Evolutionary conservation across 257 asterid species (phyloP).

Genomic region (Nicotiana knightiana): DNA sequence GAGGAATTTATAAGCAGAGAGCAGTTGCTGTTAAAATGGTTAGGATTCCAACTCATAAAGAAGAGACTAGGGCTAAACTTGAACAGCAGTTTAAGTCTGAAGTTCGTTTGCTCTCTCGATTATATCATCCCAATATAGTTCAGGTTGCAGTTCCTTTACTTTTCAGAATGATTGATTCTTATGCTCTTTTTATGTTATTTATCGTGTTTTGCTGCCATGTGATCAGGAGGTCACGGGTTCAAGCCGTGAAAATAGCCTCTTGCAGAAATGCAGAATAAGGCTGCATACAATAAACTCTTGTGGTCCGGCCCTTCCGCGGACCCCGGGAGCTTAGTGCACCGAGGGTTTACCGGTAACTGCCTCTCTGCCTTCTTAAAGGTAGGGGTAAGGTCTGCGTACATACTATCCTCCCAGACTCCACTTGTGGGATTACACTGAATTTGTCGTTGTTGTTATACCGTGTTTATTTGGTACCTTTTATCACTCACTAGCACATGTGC

Average conservation of each 20-base stretch:
- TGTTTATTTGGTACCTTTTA: not conserved
- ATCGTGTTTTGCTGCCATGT: not conserved
- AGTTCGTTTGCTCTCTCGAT: slow-evolving; percentile 41
- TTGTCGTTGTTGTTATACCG: not conserved
- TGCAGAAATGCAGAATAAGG: too few relatives aligned
- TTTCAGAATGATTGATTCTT: not conserved
- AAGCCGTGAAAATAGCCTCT: too few relatives aligned
- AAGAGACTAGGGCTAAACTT: slow-evolving; percentile 34
- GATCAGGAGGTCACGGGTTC: too few relatives aligned
- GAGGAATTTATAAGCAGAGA: slow-evolving; percentile 76
- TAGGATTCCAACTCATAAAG: slow-evolving; percentile 52
- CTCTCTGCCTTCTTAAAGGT: too few relatives aligned
- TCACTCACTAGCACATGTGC: not conserved
- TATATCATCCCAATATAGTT: slow-evolving; percentile 39
- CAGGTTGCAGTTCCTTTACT: slow-evolving; percentile 25
- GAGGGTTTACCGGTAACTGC: too few relatives aligned
- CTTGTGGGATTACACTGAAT: too few relatives aligned
- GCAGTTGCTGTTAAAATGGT: slow-evolving; percentile 87
- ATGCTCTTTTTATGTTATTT: not conserved
- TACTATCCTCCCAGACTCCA: too few relatives aligned
- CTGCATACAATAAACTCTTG: too few relatives aligned
- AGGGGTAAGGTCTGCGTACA: too few relatives aligned
- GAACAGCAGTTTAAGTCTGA: slow-evolving; percentile 47
- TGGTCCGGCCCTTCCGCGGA: too few relatives aligned
- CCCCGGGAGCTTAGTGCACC: too few relatives aligned